A percentile compares a stretch with the other conserved stretches of the same genome.
These are phyloP conservation scores for Neurospora hispaniola DNA, from an alignment of 495 filamentous ascomycete species.

Conservation along the genomic window DNA sequence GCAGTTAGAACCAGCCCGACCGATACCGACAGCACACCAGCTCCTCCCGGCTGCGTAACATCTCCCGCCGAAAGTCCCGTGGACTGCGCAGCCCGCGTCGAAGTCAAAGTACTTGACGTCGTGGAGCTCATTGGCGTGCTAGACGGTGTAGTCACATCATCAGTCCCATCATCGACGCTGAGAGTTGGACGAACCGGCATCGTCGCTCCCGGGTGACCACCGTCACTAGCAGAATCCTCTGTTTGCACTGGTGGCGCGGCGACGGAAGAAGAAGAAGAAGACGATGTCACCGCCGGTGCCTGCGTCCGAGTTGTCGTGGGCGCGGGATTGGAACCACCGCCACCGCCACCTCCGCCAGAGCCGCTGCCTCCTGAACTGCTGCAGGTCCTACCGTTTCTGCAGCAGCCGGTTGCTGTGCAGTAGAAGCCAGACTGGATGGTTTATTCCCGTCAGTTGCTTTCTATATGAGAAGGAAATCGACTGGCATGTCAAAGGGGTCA, in stretches of 20 bases:
- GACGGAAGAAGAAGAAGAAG: background rate
- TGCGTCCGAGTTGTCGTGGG: background rate
- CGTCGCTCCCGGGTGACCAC: background rate
- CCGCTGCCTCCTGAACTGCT: background rate
- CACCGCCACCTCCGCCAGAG: background rate
- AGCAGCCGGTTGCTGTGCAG: conserved; percentile 11
- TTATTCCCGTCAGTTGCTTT: background rate
- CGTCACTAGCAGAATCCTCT: background rate
- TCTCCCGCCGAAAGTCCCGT: background rate
- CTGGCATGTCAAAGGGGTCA: background rate
- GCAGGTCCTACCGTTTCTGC: conserved; percentile 7
- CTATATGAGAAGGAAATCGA: background rate
- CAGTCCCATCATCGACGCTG: background rate
- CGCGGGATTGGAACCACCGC: background rate
- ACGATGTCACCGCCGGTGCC: background rate
- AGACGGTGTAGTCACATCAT: background rate
- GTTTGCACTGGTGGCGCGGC: background rate
- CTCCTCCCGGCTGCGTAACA: background rate
- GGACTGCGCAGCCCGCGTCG: background rate
- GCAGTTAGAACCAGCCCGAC: background rate
- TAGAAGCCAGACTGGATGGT: conserved; percentile 8
- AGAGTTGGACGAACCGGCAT: background rate
- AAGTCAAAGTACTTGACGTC: background rate
- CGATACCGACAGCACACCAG: background rate
- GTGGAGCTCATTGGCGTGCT: background rate